Percentiles rank a stretch among this genome's conserved stretches.
Evolutionary conservation across 768 basidiomycete species (phyloP).

Genomic region (Podaxis pistillaris): DNA sequence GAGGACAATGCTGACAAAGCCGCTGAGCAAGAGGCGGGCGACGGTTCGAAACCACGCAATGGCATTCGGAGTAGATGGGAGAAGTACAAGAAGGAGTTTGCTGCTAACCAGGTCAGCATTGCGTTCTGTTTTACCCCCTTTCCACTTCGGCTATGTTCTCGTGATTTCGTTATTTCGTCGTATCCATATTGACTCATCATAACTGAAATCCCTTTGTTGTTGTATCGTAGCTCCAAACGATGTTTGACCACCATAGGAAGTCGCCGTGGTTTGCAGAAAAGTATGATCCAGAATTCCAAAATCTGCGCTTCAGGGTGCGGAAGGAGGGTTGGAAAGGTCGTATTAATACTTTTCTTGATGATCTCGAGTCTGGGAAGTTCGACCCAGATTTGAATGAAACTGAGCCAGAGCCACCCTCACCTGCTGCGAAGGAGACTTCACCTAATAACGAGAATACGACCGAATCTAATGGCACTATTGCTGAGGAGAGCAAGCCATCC

Average conservation of each 20-base stretch:
- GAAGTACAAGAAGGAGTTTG: conserved; percentile 91
- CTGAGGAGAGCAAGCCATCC: conserved; percentile 54
- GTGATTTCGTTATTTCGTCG: conserved; percentile 19
- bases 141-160: conserved; percentile 20
- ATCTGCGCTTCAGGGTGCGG: conserved; percentile 74
- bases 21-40: conserved; percentile 79
- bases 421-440: conserved; percentile 51
- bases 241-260: conserved; percentile 93
- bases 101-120: conserved; percentile 78
- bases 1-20: conserved; percentile 85
- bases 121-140: conserved; percentile 25
- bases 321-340: conserved; percentile 84
- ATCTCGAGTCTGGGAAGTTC: conserved; percentile 82
- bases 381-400: conserved; percentile 73
- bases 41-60: conserved; percentile 80
- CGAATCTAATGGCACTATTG: conserved; percentile 36
- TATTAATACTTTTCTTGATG: conserved; percentile 68
- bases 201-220: conserved; percentile 32
- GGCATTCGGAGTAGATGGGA: conserved; percentile 86
- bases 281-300: conserved; percentile 80
- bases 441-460: conserved; percentile 39
- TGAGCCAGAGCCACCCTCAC: conserved; percentile 49
- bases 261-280: conserved; percentile 98
- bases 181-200: conserved; percentile 18
- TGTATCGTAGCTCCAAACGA: conserved; percentile 82